Percentiles rank a stretch among this genome's conserved stretches.
Conservation (phyloP, 345 rosid genomes). For the Salix exigua region DNA sequence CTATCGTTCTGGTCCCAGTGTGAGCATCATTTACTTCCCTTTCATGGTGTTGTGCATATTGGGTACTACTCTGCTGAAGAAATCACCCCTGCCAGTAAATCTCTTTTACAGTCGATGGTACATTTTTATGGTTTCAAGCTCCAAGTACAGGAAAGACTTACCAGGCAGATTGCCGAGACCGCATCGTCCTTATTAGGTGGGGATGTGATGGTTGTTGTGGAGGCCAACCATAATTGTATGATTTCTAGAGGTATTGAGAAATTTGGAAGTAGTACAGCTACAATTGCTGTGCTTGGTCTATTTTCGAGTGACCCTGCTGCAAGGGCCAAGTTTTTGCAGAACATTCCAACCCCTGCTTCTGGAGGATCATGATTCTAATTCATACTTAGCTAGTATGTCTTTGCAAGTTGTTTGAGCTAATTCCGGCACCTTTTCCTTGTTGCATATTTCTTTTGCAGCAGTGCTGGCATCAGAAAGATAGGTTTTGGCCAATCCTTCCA, state of each 20-base stretch:
- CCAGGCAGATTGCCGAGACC: conserved; percentile 83
- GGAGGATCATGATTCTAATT: conserved; percentile 18
- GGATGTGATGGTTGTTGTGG: conserved; percentile 85
- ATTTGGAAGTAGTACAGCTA: conserved; percentile 83
- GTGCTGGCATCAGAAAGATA: conserved; percentile 3
- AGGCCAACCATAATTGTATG: conserved; percentile 92
- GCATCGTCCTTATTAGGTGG: conserved; percentile 63
- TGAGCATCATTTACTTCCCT: conserved; percentile 97
- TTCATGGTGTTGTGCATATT: conserved; percentile 81
- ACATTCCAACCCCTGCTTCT: conserved; percentile 38
- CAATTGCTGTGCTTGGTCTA: conserved; percentile 73
- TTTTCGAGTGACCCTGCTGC: conserved; percentile 55
- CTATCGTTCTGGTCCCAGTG: conserved; percentile 86
- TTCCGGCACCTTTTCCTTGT: background rate
- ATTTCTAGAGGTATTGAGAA: conserved; percentile 92
- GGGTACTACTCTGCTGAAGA: conserved; percentile 64
- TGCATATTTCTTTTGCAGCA: background rate
- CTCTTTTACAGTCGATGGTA: conserved; percentile 66
- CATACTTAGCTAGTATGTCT: background rate
- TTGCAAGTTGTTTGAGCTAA: background rate
- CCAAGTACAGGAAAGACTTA: conserved; percentile 96
- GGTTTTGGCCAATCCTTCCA: background rate
- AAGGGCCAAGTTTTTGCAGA: conserved; percentile 59
- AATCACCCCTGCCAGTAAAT: conserved; percentile 38
- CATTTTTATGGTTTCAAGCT: conserved; percentile 91